These are phyloP conservation scores for Amaranthus cruentus DNA, from an alignment of 148 eudicot genomes.

Conservation along the genomic window DNA sequence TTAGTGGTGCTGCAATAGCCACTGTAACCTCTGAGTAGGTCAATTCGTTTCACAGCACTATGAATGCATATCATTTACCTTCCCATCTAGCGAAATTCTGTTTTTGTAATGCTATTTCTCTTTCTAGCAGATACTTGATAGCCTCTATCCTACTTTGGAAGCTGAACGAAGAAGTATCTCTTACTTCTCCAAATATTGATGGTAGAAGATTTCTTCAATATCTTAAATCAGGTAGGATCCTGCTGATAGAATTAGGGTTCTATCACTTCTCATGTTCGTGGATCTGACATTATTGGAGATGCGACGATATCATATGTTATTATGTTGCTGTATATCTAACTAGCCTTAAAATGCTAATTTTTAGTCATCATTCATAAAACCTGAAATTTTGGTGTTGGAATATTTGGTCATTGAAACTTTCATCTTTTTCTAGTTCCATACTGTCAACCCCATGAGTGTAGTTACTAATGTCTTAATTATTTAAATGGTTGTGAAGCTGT, in stretches of 20 bases:
- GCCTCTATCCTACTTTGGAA: constrained; percentile 78
- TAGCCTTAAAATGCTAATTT: neutral
- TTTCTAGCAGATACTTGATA: constrained; percentile 58
- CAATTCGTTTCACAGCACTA: constrained; percentile 42
- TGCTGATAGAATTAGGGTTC: constrained; percentile 6
- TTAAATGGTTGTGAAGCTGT: neutral
- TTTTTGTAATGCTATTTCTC: neutral
- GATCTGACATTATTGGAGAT: neutral
- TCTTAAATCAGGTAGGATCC: constrained; percentile 66
- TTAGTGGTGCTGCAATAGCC: constrained; percentile 89
- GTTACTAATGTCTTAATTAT: neutral
- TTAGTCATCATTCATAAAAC: neutral
- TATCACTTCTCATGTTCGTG: neutral
- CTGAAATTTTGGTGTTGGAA: constrained; percentile 1
- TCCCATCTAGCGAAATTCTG: constrained; percentile 6
- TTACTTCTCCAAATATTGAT: constrained; percentile 59
- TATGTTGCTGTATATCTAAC: neutral
- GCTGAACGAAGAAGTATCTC: constrained; percentile 52
- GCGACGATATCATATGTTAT: neutral
- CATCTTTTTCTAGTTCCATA: neutral
- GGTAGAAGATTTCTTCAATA: constrained; percentile 56
- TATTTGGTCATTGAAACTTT: neutral
- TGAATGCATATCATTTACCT: constrained; percentile 3
- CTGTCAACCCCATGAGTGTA: no score
- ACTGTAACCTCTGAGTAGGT: constrained; percentile 98